A percentile compares a stretch with the other conserved stretches of the same genome.
phyloP scores from a whole-genome alignment of 768 basidiomycete species.

The Leccinum longicurvipes region DNA sequence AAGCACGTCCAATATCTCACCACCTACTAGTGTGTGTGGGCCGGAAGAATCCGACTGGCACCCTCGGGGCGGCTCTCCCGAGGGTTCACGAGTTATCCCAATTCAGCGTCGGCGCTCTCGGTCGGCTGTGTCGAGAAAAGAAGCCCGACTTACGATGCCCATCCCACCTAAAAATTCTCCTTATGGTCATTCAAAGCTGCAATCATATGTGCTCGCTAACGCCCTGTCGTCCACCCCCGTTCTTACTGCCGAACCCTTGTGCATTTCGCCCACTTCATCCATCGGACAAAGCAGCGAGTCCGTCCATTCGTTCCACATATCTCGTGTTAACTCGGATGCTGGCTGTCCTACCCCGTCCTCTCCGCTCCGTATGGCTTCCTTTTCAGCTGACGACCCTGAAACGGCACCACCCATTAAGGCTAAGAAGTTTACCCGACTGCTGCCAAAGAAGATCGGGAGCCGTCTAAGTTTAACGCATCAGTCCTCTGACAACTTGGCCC shows the following conservation, averaged over 20 bases:
- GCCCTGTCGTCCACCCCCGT: slow-evolving; percentile 27
- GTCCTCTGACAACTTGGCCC: slow-evolving; percentile 25
- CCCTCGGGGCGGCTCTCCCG: slow-evolving; percentile 6
- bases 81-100: slow-evolving; percentile 13
- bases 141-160: slow-evolving; percentile 26
- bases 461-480: slow-evolving; percentile 27
- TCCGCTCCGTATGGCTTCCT: slow-evolving; percentile 24
- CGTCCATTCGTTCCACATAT: slow-evolving; percentile 18
- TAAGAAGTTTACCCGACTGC: slow-evolving; percentile 26
- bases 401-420: slow-evolving; percentile 19
- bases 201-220: slow-evolving; percentile 23
- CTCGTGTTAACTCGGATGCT: slow-evolving; percentile 19
- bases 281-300: slow-evolving; percentile 27
- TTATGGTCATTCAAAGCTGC: slow-evolving; percentile 30
- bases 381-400: slow-evolving; percentile 22
- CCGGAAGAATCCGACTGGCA: slow-evolving; percentile 13
- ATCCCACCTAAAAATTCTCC: slow-evolving; percentile 28
- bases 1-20: slow-evolving; percentile 22
- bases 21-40: slow-evolving; percentile 4
- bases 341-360: slow-evolving; percentile 25
- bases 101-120: slow-evolving; percentile 34
- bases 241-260: slow-evolving; percentile 26
- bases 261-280: slow-evolving; percentile 27
- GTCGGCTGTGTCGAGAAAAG: slow-evolving; percentile 32
- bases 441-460: slow-evolving; percentile 33